Evolutionary conservation across 495 filamentous ascomycete genomes (phyloP), one percentile per base, ranked within the genome.

Genomic region (Penicillium bovifimosum): DNA sequence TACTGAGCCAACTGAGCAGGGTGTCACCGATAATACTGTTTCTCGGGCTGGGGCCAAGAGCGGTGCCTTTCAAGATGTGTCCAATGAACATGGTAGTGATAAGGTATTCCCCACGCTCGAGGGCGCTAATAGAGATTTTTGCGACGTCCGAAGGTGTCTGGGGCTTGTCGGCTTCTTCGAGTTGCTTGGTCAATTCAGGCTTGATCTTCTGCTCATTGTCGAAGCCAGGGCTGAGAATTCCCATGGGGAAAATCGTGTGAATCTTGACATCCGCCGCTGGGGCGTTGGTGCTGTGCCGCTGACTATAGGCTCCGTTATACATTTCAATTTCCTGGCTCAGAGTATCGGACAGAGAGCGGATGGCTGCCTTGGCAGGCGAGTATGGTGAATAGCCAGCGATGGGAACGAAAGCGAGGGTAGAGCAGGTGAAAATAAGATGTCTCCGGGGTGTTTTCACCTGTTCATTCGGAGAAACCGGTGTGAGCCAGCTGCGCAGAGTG

Each of bases 361-460:
- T 76, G 10, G 95, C 95, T 44, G 84, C 80, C 71, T 98, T 98
- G 26, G 84, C 75, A 11, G 93, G 90, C 1, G 86, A 79, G 64
- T 98, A 98, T 1, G 88, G 80, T 1, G 75, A 76, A 68, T 97
- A 98, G n/a, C 95, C 93, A 18, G 83, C 77, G 36, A 96, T 64
- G 17, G 88, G 76, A 57, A 84, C 80, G 56, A 96, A 85, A 2
- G 88, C 87, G 17, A 86, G 67, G 8, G 85, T 79, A 11, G 88
- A 91, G 7, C 84, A 84, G 0, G 92, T 96, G 63, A 97, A 91
- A 59, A 98, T 81, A 53, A 98, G 73, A 64, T 97, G 93, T 46
- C 87, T 77, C 6, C 84, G 77, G 45, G 73, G 56, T 26, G 62
- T 54, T 5, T 62, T 62, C 40, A 63, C 53, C 41, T 70, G 71